Conservation (phyloP, 495 filamentous ascomycete genomes). For the Talaromyces trachyspermus region DNA sequence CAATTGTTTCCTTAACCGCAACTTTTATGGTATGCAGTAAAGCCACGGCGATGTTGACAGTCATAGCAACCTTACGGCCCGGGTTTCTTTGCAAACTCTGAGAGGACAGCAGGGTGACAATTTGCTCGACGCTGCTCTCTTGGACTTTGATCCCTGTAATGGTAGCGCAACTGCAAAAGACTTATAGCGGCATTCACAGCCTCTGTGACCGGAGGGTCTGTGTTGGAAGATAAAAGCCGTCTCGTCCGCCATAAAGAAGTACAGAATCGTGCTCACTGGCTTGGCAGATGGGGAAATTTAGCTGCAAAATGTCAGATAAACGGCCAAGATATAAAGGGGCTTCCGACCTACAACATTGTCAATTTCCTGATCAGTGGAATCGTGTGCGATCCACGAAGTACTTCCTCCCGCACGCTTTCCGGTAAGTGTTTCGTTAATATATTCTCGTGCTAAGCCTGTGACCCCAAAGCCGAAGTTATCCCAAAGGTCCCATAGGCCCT, state of each 20-base stretch:
- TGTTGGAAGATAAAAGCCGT: constrained; percentile 41
- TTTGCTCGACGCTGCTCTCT: constrained; percentile 89
- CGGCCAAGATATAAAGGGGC: background rate
- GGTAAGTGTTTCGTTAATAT: constrained; percentile 61
- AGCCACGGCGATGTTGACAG: constrained; percentile 80
- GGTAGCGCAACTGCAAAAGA: constrained; percentile 81
- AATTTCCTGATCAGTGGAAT: constrained; percentile 60
- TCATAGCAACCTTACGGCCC: constrained; percentile 81
- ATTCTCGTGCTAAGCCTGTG: constrained; percentile 73
- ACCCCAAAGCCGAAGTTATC: constrained; percentile 95
- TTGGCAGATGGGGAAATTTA: constrained; percentile 67
- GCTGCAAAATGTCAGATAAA: constrained; percentile 20
- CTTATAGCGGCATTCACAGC: constrained; percentile 90
- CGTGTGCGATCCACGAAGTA: constrained; percentile 52
- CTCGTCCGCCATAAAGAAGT: constrained; percentile 56
- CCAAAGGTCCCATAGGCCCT: constrained; percentile 87
- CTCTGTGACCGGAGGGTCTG: constrained; percentile 84
- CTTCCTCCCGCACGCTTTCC: constrained; percentile 57
- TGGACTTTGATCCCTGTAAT: constrained; percentile 85
- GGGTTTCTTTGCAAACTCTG: constrained; percentile 75
- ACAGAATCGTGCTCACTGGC: constrained; percentile 89
- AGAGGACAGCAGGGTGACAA: constrained; percentile 77
- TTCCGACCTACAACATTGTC: constrained; percentile 53
- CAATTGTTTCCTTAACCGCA: constrained; percentile 68
- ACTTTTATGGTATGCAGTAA: constrained; percentile 76